Percentiles rank a stretch among this genome's conserved stretches.
Evolutionary conservation across 2,329 filamentous ascomycete genomes (phyloP).

Genomic region (Ophiostoma quercus): DNA sequence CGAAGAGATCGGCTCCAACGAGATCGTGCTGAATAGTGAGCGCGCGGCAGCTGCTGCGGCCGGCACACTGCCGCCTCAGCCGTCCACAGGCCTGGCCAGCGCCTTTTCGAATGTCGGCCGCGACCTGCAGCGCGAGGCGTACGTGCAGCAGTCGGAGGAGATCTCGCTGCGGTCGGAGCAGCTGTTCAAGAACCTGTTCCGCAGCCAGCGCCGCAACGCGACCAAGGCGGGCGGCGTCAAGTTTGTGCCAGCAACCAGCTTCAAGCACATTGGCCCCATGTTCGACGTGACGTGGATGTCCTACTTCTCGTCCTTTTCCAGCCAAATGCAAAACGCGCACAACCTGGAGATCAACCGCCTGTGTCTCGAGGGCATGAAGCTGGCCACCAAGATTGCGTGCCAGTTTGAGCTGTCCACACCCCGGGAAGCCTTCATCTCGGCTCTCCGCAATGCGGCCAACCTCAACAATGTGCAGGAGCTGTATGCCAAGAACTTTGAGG

Average conservation of each 20-base stretch:
- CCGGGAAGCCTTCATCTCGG: constrained; percentile 88
- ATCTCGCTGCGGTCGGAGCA: constrained; percentile 71
- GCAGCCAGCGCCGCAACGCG: constrained; percentile 78
- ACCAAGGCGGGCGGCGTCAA: constrained; percentile 60
- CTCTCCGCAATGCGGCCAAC: constrained; percentile 88
- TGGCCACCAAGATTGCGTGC: constrained; percentile 89
- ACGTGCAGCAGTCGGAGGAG: constrained; percentile 90
- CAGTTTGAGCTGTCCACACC: constrained; percentile 91
- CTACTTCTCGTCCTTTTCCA: constrained; percentile 89
- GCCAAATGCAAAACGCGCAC: constrained; percentile 86
- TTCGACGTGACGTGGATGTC: constrained; percentile 99
- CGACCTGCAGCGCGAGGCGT: constrained; percentile 87
- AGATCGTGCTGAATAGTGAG: constrained; percentile 92
- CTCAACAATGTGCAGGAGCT: constrained; percentile 94
- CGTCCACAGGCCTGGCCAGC: constrained; percentile 67
- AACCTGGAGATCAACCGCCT: constrained; percentile 88
- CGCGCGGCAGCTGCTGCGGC: constrained; percentile 80
- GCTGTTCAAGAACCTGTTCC: constrained; percentile 87
- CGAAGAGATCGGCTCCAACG: constrained; percentile 84
- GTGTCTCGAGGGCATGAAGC: constrained; percentile 91
- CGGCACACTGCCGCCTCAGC: constrained; percentile 48
- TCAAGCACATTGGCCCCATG: constrained; percentile 95
- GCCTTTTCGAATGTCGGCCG: constrained; percentile 87
- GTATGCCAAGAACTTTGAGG: constrained; percentile 92
- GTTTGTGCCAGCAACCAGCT: constrained; percentile 90